These are phyloP conservation scores for Microcos paniculata DNA, from an alignment of 345 rosid genomes.

Conservation along the genomic window DNA sequence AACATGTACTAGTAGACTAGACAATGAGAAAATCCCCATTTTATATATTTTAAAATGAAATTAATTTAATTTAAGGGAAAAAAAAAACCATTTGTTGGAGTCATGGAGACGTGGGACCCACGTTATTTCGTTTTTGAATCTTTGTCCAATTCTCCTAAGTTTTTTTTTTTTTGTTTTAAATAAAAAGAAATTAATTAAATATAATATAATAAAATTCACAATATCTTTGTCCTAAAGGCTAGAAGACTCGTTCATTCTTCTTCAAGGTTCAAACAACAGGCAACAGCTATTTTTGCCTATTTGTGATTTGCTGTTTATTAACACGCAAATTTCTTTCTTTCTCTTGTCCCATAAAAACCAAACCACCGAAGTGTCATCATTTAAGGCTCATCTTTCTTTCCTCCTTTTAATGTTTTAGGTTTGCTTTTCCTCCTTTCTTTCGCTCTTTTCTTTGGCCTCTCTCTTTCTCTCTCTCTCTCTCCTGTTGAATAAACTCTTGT, in stretches of 20 bases:
- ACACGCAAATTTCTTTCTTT: not conserved
- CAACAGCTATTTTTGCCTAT: constrained; percentile 26
- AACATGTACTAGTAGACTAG: not conserved
- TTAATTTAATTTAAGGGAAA: too few species aligned
- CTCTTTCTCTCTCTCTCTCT: constrained; percentile 22
- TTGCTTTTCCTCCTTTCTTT: constrained; percentile 16
- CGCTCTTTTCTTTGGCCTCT: not conserved
- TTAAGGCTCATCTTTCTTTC: constrained; percentile 19
- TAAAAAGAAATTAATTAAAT: not conserved
- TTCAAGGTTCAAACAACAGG: constrained; percentile 25
- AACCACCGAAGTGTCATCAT: constrained; percentile 33
- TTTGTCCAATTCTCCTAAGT: not conserved
- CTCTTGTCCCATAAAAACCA: constrained; percentile 22
- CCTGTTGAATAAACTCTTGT: constrained; percentile 28
- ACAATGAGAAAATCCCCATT: not conserved
- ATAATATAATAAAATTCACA: not conserved
- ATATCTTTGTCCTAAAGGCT: constrained; percentile 5
- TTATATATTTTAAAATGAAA: not conserved
- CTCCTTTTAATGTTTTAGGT: constrained; percentile 43
- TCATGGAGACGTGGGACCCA: constrained; percentile 23
- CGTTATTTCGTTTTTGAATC: constrained; percentile 10
- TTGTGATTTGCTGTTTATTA: constrained; percentile 9
- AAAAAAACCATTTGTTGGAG: constrained; percentile 9
- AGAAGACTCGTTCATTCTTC: not conserved
- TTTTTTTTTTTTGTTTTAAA: not conserved